Base-by-base conservation (phyloP, 164 flowering plant species). In the Aristolochia californica region DNA sequence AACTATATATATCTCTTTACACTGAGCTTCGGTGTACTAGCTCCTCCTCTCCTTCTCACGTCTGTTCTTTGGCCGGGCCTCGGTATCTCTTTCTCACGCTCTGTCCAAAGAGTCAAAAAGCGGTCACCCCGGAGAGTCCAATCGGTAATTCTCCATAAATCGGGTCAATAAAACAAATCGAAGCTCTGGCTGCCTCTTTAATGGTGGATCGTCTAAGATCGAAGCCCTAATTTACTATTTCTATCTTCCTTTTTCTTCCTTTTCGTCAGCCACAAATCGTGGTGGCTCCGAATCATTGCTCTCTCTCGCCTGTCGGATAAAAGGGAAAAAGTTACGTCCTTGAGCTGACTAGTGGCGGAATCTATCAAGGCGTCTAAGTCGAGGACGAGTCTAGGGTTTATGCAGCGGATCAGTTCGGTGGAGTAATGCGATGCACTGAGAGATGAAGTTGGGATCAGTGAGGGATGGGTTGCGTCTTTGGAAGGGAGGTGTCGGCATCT, bases 401-500 rank as follows among this genome's bases (percentile, higher is more conserved):
- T 54, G 56, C 23, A 44, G 48, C 4, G 59, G 63, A 48, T 11
- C 55, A 8, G 20, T 14, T 5, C 47, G 38, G 40, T 34, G 55
- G 45, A 56, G 52, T 56, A 48, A 44, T n/a, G n/a, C 20, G 61
- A 38, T 55, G 60, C 34, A 59, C 38, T 58, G 64, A 62, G 62
- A 66, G 47, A 65, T 65, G 61, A 45, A 58, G 58, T 45, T 47
- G 49, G 43, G 66, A 45, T 62, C n/a, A 34, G 44, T 58, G 67
- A 66, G 68, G 57, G 43, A 78, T 78, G 83, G 83, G 83, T 50
- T 78, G 83, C 68, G 80, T 68, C 11, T 72, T 76, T 59, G 80
- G 77, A 13, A 70, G 67, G 67, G 76, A 70, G 65, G 63, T 56
- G 57, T 67, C 63, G 34, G 62, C 20, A 17, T 24, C 22, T 16